phyloP scores from a whole-genome alignment of 2,329 filamentous ascomycete species.

The Harringtonia aguacate region DNA sequence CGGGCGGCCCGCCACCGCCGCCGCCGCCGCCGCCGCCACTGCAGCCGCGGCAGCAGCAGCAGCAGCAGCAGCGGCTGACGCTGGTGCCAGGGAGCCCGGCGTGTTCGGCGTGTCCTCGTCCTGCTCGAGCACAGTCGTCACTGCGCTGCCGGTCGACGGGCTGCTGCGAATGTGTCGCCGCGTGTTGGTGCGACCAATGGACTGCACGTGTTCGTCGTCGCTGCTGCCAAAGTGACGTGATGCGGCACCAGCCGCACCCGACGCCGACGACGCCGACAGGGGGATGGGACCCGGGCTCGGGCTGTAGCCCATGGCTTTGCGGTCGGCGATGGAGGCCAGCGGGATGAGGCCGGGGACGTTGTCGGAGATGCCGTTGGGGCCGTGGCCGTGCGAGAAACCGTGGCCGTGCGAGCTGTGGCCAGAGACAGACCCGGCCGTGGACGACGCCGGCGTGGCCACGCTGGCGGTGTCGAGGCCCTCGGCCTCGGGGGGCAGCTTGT shows the following conservation, averaged over 20 bases:
- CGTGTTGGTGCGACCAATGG: conserved; percentile 57
- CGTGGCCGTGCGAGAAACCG: conserved; percentile 3
- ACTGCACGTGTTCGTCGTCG: conserved; percentile 39
- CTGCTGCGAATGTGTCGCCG: conserved; percentile 73
- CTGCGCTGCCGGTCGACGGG: conserved; percentile 66
- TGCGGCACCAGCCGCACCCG: no score
- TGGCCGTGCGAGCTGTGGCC: no score
- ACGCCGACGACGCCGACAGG: conserved; percentile 1
- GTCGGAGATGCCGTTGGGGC: not conserved
- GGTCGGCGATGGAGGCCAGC: conserved; percentile 7
- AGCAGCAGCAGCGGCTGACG: no score
- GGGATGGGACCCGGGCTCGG: not conserved
- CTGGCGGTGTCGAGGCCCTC: conserved; percentile 62
- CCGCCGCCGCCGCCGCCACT: not conserved
- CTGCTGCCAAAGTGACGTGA: conserved; percentile 17
- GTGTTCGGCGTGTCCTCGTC: no score
- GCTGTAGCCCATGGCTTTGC: conserved; percentile 3
- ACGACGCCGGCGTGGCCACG: conserved; percentile 12
- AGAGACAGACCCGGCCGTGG: conserved; percentile 9
- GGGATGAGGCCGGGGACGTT: conserved; percentile 8
- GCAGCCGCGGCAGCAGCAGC: not conserved
- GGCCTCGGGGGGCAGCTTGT: conserved; percentile 87
- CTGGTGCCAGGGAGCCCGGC: no score
- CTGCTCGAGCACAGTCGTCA: conserved; percentile 73
- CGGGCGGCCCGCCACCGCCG: not conserved